Evolutionary conservation across 140 eudicot genomes (phyloP).

Genomic region (Senecio squalidus): DNA sequence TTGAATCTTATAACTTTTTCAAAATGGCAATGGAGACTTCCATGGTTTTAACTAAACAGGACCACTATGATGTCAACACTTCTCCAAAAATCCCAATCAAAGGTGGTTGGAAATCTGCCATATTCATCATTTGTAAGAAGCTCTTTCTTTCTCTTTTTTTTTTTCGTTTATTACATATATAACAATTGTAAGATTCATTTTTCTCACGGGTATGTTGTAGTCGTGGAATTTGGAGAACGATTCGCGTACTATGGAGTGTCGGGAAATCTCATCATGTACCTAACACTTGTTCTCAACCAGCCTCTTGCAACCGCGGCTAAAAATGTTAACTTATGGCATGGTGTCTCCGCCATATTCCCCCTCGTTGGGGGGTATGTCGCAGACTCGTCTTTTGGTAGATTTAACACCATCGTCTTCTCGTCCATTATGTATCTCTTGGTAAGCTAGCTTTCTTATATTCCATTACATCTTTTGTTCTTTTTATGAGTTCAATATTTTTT

Average conservation of each 20-base stretch:
- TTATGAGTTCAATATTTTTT: slow-evolving; percentile 3
- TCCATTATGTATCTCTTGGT: slow-evolving; percentile 53
- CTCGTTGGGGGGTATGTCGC: slow-evolving; percentile 61
- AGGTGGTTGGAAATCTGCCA: slow-evolving; percentile 76
- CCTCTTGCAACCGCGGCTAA: slow-evolving; percentile 55
- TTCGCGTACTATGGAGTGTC: slow-evolving; percentile 61
- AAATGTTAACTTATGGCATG: slow-evolving; percentile 59
- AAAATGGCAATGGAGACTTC: slow-evolving; percentile 24
- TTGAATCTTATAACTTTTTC: neutral
- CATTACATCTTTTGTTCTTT: neutral
- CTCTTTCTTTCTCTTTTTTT: neutral
- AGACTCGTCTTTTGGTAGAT: slow-evolving; percentile 62
- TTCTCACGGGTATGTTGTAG: slow-evolving; percentile 16
- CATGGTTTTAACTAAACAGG: slow-evolving; percentile 13
- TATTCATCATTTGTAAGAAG: slow-evolving; percentile 60
- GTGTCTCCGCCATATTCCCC: slow-evolving; percentile 57
- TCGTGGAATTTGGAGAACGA: slow-evolving; percentile 56
- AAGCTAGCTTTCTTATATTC: neutral
- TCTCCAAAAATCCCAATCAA: slow-evolving; percentile 23
- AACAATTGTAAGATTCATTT: neutral
- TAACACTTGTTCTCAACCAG: slow-evolving; percentile 36
- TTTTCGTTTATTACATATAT: neutral
- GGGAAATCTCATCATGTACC: slow-evolving; percentile 53
- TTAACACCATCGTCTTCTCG: slow-evolving; percentile 43
- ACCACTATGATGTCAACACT: slow-evolving; percentile 13